These are phyloP conservation scores for Coffea canephora DNA, from an alignment of 257 asterid genomes.

Conservation along the genomic window DNA sequence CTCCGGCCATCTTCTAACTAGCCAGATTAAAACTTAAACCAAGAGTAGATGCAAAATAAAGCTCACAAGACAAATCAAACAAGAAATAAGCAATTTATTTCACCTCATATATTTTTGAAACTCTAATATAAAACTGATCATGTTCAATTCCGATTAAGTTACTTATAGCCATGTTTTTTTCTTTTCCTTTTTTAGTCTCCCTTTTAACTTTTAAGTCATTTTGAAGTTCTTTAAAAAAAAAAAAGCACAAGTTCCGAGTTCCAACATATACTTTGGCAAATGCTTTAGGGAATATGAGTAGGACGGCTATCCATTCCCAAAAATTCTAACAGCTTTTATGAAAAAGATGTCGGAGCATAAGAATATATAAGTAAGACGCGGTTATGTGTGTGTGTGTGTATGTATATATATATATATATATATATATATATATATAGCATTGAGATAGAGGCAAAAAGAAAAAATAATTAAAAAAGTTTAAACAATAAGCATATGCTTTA, in stretches of 20 bases:
- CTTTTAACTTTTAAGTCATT: background rate
- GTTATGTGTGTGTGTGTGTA: background rate
- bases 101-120: background rate
- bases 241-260: background rate
- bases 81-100: background rate
- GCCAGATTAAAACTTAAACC: background rate
- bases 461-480: background rate
- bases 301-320: constrained; percentile 7
- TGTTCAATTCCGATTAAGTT: background rate
- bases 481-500: background rate
- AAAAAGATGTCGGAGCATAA: constrained; percentile 11
- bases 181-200: too few species aligned
- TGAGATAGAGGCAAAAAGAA: background rate
- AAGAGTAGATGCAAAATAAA: background rate
- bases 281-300: constrained; percentile 7
- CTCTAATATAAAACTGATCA: background rate
- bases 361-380: background rate
- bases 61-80: background rate
- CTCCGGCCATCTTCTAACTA: too few species aligned
- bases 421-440: background rate
- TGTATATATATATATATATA: too few species aligned
- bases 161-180: background rate
- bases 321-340: background rate
- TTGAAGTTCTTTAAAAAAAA: background rate
- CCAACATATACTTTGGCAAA: background rate